Base-by-base conservation (phyloP, 176 grass and related monocot species). In the Paspalum vaginatum region DNA sequence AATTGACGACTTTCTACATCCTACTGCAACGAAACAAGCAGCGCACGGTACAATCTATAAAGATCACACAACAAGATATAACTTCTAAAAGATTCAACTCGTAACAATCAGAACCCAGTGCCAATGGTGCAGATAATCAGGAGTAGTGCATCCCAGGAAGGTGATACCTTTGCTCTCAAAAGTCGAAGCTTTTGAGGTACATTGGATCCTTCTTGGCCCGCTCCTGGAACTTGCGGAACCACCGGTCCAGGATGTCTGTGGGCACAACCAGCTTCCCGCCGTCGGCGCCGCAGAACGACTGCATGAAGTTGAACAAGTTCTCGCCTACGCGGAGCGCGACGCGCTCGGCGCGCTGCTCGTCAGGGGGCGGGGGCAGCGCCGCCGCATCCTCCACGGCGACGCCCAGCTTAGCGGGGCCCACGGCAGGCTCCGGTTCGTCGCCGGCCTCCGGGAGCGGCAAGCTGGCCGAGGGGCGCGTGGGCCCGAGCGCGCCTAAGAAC, bases 181-280 rank as follows among this genome's bases (percentile, higher is more conserved):
- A 92, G 63, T 87, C 78, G 83, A 98, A 95, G 55, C 84, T 79
- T 80, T 91, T 98, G 18, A 98, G 81, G 78, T 93, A 98, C 47
- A 67, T 42, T 12, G 95, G 92, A 72, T 98, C 95, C 61, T 87
- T 94, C 58, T 83, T 88, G 24, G 95, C 92, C 75, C 92, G 79
- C 81, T 98, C 95, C 90, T 98, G 92, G 74, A 98, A 98, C 86
- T 98, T 95, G 78, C 86, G 85, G 87, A 98, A 98, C 95, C 95
- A 95, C 20, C 90, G 84, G 60, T 98, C 95, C 5, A 95, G 78
- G 41, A 93, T 98, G 72, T 98, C 92, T 70, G 89, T 94, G 53
- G 95, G 92, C 68, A 98, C 92, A 14, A 95, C 82, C 16, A 98
- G 90, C 76, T 85, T 91, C 39, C 90, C 91, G 27, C 95, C 95